Evolutionary conservation across 768 basidiomycete species (phyloP).

Genomic region (Saitozyma podzolica): DNA sequence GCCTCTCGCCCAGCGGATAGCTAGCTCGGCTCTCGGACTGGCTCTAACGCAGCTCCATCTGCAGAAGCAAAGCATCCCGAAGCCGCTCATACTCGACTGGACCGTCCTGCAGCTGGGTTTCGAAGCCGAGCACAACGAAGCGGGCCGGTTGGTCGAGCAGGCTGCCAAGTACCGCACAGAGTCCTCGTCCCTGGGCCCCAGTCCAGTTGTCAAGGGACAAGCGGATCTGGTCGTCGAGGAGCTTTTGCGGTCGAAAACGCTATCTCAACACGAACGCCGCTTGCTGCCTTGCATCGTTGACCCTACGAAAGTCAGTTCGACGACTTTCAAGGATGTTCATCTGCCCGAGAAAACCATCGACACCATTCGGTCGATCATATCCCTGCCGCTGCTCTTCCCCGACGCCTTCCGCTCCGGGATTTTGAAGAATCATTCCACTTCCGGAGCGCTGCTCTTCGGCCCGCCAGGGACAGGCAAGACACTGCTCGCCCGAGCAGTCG

Average conservation of each 20-base stretch:
- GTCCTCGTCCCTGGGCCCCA: not conserved
- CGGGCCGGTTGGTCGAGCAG: not conserved
- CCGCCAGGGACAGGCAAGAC: slow-evolving; percentile 92
- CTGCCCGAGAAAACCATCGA: slow-evolving; percentile 85
- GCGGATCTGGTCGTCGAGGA: slow-evolving; percentile 71
- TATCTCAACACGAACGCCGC: slow-evolving; percentile 78
- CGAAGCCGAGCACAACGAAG: not conserved
- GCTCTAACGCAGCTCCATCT: not conserved
- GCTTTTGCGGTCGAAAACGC: slow-evolving; percentile 70
- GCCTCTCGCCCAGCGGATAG: too few relatives aligned
- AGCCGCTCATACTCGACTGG: not conserved
- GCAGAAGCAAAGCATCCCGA: not conserved
- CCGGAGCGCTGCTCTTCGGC: slow-evolving; percentile 86
- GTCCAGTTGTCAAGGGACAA: slow-evolving; percentile 28
- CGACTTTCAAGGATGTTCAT: slow-evolving; percentile 84
- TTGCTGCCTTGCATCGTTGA: slow-evolving; percentile 85
- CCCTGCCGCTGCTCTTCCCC: slow-evolving; percentile 81
- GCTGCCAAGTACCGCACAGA: not conserved
- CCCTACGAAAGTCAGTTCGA: slow-evolving; percentile 61
- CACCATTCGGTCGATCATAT: slow-evolving; percentile 86
- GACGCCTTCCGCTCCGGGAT: slow-evolving; percentile 84
- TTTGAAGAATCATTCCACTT: slow-evolving; percentile 86
- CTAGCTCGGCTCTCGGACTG: not conserved
- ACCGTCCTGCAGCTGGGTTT: not conserved
- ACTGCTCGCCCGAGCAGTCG: slow-evolving; percentile 80